Evolutionary conservation across 257 asterid species (phyloP).

Genomic region (Datura wrightii): DNA sequence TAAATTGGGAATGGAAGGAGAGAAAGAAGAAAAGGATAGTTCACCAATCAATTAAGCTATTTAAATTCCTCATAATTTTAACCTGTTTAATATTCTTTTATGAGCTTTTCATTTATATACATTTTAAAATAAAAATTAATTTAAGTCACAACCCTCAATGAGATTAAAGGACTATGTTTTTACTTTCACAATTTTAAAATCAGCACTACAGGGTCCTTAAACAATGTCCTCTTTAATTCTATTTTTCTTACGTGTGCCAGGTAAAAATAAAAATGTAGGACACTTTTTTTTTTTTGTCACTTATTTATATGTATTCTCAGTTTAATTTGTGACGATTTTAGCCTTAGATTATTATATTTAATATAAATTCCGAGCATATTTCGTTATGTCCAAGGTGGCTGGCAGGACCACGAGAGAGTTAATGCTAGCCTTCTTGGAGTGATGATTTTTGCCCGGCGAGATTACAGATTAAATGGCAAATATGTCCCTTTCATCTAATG

Average conservation of each 20-base stretch:
- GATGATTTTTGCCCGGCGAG: background rate
- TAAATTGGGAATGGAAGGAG: too few species aligned
- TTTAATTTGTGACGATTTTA: too few species aligned
- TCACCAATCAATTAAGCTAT: too few species aligned
- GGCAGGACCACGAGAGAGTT: background rate
- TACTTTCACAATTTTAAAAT: background rate
- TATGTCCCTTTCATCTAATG: slow-evolving; percentile 8
- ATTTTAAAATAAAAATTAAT: background rate
- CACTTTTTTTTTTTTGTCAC: background rate
- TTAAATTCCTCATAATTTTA: too few species aligned
- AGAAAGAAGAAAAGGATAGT: too few species aligned
- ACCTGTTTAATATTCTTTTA: background rate
- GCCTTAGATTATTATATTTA: background rate
- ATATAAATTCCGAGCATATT: background rate
- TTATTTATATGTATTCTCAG: background rate
- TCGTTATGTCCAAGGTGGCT: too few species aligned
- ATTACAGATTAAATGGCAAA: slow-evolving; percentile 13
- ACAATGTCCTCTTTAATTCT: background rate
- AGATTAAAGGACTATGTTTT: background rate
- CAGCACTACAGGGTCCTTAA: background rate
- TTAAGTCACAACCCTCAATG: background rate
- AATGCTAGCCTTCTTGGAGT: background rate
- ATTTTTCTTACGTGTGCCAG: too few species aligned
- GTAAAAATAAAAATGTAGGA: too few species aligned
- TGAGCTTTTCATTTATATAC: background rate